Conservation (phyloP, 1,284 basidiomycete genomes). For the Cutaneotrichosporon sp. region DNA sequence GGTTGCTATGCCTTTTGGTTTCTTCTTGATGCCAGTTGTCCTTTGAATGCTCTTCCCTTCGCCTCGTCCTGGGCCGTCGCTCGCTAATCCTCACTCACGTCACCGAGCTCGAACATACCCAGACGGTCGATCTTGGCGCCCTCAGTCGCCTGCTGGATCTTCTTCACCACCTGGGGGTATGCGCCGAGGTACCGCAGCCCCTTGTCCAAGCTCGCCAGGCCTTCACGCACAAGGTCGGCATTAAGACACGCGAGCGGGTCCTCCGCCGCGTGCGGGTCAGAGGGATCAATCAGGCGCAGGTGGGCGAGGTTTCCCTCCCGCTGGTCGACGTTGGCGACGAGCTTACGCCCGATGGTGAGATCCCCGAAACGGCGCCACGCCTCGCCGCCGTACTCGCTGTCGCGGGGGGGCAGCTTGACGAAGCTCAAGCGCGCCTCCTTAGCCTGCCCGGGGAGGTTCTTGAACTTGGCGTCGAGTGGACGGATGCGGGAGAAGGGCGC, state of each 20-base stretch:
- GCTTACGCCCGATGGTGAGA: slow-evolving; percentile 78
- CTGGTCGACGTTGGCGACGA: slow-evolving; percentile 84
- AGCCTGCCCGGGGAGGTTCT: slow-evolving; percentile 66
- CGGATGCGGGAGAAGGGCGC: slow-evolving; percentile 65
- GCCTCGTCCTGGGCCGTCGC: neutral
- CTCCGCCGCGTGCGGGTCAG: slow-evolving; percentile 60
- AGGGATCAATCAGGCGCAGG: slow-evolving; percentile 79
- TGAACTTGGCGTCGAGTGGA: slow-evolving; percentile 79
- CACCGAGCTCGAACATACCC: slow-evolving; percentile 72
- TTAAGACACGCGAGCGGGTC: slow-evolving; percentile 76
- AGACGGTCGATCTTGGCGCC: slow-evolving; percentile 68
- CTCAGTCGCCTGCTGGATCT: slow-evolving; percentile 58
- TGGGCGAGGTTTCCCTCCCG: slow-evolving; percentile 72
- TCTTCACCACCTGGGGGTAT: slow-evolving; percentile 66
- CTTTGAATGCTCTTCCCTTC: neutral
- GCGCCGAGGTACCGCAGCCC: slow-evolving; percentile 65
- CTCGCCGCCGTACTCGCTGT: slow-evolving; percentile 78
- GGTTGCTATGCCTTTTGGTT: neutral
- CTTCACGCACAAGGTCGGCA: slow-evolving; percentile 65
- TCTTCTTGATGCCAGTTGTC: neutral
- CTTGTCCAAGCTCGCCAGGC: slow-evolving; percentile 74
- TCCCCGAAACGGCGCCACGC: slow-evolving; percentile 77
- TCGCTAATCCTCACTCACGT: slow-evolving; percentile 24
- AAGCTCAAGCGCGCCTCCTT: slow-evolving; percentile 55
- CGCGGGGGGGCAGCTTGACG: slow-evolving; percentile 68